Conservation (phyloP, 306 rosid genomes). For the Acmispon strigosus region DNA sequence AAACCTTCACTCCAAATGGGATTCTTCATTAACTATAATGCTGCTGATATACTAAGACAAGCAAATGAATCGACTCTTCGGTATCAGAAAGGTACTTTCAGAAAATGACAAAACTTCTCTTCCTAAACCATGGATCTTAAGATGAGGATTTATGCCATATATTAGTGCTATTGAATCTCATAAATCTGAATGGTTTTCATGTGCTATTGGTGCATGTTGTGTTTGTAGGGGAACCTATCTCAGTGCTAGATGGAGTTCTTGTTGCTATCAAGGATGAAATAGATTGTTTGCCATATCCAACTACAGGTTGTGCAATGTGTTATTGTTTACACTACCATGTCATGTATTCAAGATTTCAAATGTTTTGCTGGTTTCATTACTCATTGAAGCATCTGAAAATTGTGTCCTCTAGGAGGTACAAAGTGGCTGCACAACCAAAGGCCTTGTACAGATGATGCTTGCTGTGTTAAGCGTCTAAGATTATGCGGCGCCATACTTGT, state of each 20-base stretch:
- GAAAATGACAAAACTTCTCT: not conserved
- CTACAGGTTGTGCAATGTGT: constrained; percentile 53
- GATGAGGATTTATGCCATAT: not conserved
- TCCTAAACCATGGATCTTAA: not conserved
- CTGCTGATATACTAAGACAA: constrained; percentile 62
- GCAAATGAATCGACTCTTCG: constrained; percentile 71
- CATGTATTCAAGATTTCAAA: not conserved
- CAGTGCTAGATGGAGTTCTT: constrained; percentile 74
- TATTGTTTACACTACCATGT: not conserved
- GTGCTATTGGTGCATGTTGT: not conserved
- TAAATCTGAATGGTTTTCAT: not conserved
- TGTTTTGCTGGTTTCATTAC: not conserved
- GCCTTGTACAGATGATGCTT: constrained; percentile 63
- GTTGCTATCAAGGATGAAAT: constrained; percentile 93
- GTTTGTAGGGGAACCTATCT: constrained; percentile 58
- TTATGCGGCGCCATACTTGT: constrained; percentile 77
- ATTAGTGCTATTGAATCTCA: not conserved
- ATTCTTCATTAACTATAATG: constrained; percentile 58
- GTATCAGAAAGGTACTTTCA: constrained; percentile 49
- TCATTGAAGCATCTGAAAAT: not conserved
- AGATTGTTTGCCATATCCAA: constrained; percentile 86
- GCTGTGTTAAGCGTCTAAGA: constrained; percentile 65
- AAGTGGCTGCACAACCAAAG: constrained; percentile 83
- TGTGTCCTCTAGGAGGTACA: constrained; percentile 62
- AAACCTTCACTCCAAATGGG: constrained; percentile 54